Base-by-base conservation (phyloP, 768 basidiomycete genomes). In the Trametes cingulata region DNA sequence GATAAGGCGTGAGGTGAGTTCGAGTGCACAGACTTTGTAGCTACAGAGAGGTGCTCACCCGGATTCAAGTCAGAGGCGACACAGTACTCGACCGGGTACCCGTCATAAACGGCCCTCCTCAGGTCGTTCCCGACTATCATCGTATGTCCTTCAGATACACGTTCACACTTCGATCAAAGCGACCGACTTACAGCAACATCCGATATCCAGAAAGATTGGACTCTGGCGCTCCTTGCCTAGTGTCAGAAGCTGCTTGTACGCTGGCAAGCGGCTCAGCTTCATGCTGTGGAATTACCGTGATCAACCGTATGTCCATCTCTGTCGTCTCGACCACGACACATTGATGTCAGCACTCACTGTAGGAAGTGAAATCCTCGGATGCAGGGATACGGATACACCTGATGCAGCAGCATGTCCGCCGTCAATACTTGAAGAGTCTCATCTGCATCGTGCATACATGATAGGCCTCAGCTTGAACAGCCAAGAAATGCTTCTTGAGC, bases 181-280 rank as follows among this genome's bases (percentile, higher is more conserved):
- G 24, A 36, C 7, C 8, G 8, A 42, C 63, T 48, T 56, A 81
- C 79, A 72, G 60, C 78, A 79, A 53, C 78, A 78, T 0, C 77
- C 79, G 15, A 80, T 65, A 42, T 81, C 79, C 8, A 80, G 64
- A n/a, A 77, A 67, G 6, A 80, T 68, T 0, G 72, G 75, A 1
- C 70, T 66, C 10, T 65, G 46, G 33, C 73, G 74, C 20, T 73
- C 71, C 41, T 59, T 68, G 3, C 74, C 77, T 20, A 80, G 71
- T 42, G 68, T 65, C 10, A 78, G 65, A 13, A 76, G 51, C 27
- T 60, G 50, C 6, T 48, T 25, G 45, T 71, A 71, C 2, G 59
- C 61, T 1, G 64, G 65, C 3, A 67, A 55, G 2, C 62, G 53
- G 2, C 62, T 46, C 9, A 69, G 59, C 41, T 63, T 64, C 35